Percentiles rank a stretch among this genome's conserved stretches.
Evolutionary conservation across 139 green algal species (phyloP).

Genomic region (Pseudopediastrum boryanum): DNA sequence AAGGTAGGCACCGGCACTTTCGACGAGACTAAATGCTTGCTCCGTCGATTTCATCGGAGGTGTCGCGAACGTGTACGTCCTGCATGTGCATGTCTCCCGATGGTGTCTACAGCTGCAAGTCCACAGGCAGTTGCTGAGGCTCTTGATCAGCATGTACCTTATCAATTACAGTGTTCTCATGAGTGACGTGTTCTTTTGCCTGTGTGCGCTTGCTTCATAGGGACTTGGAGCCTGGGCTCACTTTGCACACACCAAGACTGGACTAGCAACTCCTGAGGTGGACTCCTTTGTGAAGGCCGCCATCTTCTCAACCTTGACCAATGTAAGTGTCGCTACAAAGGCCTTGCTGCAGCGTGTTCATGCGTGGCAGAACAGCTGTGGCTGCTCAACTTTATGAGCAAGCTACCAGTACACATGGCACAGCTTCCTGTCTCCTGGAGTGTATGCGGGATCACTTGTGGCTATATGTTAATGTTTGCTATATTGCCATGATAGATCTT

Average conservation of each 20-base stretch:
- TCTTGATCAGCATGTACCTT: no score
- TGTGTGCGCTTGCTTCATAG: not conserved
- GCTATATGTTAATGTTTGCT: no score
- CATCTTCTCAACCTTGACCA: constrained; percentile 76
- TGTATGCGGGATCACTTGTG: no score
- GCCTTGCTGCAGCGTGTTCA: not conserved
- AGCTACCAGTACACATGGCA: no score
- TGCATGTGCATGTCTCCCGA: not conserved
- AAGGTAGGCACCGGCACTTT: constrained; percentile 16
- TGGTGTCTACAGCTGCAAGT: not conserved
- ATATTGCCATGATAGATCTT: no score
- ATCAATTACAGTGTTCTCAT: not conserved
- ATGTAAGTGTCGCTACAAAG: constrained; percentile 39
- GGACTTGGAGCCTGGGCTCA: constrained; percentile 30
- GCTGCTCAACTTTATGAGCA: no score
- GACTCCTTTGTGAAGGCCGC: constrained; percentile 55
- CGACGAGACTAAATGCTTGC: not conserved
- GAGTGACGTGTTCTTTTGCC: not conserved
- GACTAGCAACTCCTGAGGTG: constrained; percentile 23
- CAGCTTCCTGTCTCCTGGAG: no score
- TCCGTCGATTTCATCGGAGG: not conserved
- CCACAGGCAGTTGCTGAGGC: not conserved
- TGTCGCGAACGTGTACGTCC: not conserved
- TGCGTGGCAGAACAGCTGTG: no score
- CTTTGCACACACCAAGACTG: constrained; percentile 28